Evolutionary conservation across 495 filamentous ascomycete genomes (phyloP).

Genomic region (Platismatia glauca): DNA sequence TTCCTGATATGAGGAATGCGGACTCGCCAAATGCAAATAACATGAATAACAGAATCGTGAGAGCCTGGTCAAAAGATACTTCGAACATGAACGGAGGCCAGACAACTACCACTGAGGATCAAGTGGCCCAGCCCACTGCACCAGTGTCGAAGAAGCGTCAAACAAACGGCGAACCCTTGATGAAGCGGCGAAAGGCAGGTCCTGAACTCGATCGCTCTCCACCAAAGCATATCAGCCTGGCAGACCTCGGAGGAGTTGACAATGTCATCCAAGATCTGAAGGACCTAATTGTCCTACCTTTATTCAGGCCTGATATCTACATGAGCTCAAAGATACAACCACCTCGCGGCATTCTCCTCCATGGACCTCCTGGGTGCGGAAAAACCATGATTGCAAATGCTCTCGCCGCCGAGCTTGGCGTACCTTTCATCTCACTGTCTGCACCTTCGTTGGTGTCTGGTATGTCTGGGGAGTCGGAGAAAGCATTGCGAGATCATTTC

Average conservation of each 20-base stretch:
- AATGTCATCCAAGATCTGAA: slow-evolving; percentile 67
- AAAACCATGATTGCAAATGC: slow-evolving; percentile 93
- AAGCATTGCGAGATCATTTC: slow-evolving; percentile 84
- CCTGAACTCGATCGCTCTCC: slow-evolving; percentile 53
- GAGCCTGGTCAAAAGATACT: slow-evolving; percentile 51
- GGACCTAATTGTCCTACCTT: slow-evolving; percentile 72
- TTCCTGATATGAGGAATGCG: slow-evolving; percentile 51
- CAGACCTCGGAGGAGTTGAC: slow-evolving; percentile 80
- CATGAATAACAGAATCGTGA: slow-evolving; percentile 67
- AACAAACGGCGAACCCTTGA: slow-evolving; percentile 57
- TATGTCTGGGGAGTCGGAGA: slow-evolving; percentile 95
- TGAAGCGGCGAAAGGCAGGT: slow-evolving; percentile 56
- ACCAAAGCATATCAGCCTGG: slow-evolving; percentile 64
- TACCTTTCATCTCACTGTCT: slow-evolving; percentile 80
- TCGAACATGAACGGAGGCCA: slow-evolving; percentile 28
- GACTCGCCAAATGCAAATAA: slow-evolving; percentile 33
- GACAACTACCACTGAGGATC: slow-evolving; percentile 2
- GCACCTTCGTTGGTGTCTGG: slow-evolving; percentile 85
- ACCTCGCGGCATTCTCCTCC: slow-evolving; percentile 80
- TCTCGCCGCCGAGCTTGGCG: slow-evolving; percentile 73
- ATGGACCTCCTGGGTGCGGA: slow-evolving; percentile 90
- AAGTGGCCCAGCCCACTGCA: slow-evolving; percentile 18
- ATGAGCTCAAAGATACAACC: slow-evolving; percentile 52
- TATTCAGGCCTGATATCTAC: slow-evolving; percentile 63
- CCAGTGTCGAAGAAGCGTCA: slow-evolving; percentile 40